Conservation (phyloP, 1,284 basidiomycete genomes). For the Sporisorium graminicola region DNA sequence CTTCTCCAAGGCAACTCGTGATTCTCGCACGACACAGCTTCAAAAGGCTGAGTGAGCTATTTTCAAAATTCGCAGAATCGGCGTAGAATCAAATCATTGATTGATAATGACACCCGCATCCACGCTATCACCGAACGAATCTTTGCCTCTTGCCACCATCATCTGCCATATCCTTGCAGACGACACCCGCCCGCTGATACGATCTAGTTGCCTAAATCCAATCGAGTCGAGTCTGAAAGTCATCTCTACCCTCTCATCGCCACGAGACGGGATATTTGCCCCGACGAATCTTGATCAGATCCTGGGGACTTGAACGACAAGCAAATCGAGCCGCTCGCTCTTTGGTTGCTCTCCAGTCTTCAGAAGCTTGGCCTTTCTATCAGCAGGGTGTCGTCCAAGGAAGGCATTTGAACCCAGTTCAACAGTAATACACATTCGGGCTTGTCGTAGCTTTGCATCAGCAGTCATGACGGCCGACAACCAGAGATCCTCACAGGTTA, state of each 20-base stretch:
- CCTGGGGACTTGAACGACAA: not conserved
- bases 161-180: slow-evolving; percentile 47
- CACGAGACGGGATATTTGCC: slow-evolving; percentile 11
- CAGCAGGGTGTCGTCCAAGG: slow-evolving; percentile 25
- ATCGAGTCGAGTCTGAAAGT: slow-evolving; percentile 3
- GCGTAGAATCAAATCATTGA: no score
- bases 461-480: slow-evolving; percentile 49
- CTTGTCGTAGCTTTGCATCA: slow-evolving; percentile 5
- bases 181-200: slow-evolving; percentile 35
- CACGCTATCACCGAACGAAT: not conserved
- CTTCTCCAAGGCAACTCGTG: slow-evolving; percentile 1
- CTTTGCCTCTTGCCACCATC: slow-evolving; percentile 56
- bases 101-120: slow-evolving; percentile 23
- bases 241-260: slow-evolving; percentile 6
- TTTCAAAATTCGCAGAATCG: slow-evolving; percentile 5
- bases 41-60: not conserved
- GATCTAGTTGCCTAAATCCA: slow-evolving; percentile 24
- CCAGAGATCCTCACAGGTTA: slow-evolving; percentile 35
- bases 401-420: slow-evolving; percentile 37
- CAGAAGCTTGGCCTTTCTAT: not conserved
- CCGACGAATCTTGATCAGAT: not conserved
- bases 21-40: slow-evolving; percentile 24
- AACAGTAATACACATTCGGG: slow-evolving; percentile 6
- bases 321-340: not conserved
- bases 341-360: not conserved